phyloP scores from a whole-genome alignment of 257 asterid species.

The Striga asiatica region DNA sequence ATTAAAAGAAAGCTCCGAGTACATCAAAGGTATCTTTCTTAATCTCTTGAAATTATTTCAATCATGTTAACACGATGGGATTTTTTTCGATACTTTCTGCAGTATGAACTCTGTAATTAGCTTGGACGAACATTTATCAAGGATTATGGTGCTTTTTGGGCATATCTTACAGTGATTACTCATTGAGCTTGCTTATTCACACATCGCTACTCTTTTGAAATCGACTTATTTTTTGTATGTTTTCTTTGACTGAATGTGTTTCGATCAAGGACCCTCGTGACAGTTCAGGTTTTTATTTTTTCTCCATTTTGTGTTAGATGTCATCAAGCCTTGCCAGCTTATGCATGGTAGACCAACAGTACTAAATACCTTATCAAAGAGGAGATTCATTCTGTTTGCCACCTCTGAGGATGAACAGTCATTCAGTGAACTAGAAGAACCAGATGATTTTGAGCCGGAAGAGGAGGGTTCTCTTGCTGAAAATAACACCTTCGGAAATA shows the following conservation, averaged over 20 bases:
- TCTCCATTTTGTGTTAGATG: constrained; percentile 25
- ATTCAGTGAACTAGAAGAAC: constrained; percentile 36
- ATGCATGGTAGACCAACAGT: constrained; percentile 25
- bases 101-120: background rate
- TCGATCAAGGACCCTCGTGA: too few relatives aligned
- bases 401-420: constrained; percentile 40
- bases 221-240: too few relatives aligned
- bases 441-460: constrained; percentile 37
- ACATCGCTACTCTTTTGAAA: too few relatives aligned
- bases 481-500: constrained; percentile 23
- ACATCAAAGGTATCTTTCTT: constrained; percentile 38
- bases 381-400: constrained; percentile 30
- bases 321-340: constrained; percentile 34
- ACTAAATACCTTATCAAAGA: constrained; percentile 23
- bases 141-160: constrained; percentile 1
- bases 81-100: constrained; percentile 1
- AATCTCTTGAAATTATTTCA: background rate
- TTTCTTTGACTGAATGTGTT: too few relatives aligned
- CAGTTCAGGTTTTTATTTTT: background rate
- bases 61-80: constrained; percentile 1
- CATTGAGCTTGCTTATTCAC: background rate
- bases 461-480: constrained; percentile 29
- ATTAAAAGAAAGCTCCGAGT: constrained; percentile 17
- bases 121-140: background rate
- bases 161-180: background rate